phyloP scores from a whole-genome alignment of 2,329 filamentous ascomycete species.

The Nemania serpens region DNA sequence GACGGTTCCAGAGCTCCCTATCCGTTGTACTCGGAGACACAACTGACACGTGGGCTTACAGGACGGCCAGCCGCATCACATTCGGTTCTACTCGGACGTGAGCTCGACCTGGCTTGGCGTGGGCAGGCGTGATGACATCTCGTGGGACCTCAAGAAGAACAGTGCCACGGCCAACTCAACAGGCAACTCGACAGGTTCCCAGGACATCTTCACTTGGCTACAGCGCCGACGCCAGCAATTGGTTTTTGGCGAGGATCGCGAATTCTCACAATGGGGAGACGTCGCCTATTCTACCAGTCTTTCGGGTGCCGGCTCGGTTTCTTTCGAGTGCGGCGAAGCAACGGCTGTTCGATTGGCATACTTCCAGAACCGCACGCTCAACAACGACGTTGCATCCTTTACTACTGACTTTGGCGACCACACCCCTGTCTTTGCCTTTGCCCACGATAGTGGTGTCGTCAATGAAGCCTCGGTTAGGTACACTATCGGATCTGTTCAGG shows the following conservation, averaged over 20 bases:
- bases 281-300: constrained; percentile 65
- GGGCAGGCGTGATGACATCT: constrained; percentile 66
- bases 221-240: constrained; percentile 73
- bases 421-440: constrained; percentile 74
- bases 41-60: neutral
- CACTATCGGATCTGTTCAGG: constrained; percentile 71
- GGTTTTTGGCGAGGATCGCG: constrained; percentile 66
- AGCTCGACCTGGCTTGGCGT: constrained; percentile 81
- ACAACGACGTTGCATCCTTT: constrained; percentile 61
- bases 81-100: constrained; percentile 68
- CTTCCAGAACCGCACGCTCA: constrained; percentile 61
- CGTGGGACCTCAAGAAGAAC: constrained; percentile 66
- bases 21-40: neutral
- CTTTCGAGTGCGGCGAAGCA: constrained; percentile 33
- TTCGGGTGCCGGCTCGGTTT: constrained; percentile 26
- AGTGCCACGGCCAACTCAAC: constrained; percentile 42
- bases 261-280: constrained; percentile 68
- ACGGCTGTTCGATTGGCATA: constrained; percentile 61
- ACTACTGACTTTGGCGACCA: constrained; percentile 66
- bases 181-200: constrained; percentile 62
- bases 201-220: constrained; percentile 66
- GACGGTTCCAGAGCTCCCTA: no score
- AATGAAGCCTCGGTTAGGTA: constrained; percentile 61
- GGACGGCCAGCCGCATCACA: constrained; percentile 52
- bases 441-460: constrained; percentile 48